Evolutionary conservation across 768 basidiomycete species (phyloP).

Genomic region (Plicaturopsis crispa): DNA sequence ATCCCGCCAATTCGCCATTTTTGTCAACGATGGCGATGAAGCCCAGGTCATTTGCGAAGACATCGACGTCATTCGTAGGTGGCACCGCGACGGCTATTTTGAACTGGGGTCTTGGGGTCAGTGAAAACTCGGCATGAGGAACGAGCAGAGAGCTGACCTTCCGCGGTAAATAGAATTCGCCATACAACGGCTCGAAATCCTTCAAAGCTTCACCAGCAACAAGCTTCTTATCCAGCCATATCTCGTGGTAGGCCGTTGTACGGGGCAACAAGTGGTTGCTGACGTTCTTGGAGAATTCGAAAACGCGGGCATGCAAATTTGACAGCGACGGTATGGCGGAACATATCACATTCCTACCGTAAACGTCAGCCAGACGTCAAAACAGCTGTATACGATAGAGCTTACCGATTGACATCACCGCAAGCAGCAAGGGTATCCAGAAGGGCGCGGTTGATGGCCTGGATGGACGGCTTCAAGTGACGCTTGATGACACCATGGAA

Average conservation of each 20-base stretch:
- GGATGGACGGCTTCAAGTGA: conserved; percentile 93
- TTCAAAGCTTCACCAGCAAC: conserved; percentile 91
- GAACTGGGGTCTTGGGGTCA: conserved; percentile 47
- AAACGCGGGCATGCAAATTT: conserved; percentile 77
- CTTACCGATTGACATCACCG: conserved; percentile 92
- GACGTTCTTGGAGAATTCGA: conserved; percentile 74
- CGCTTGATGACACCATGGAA: conserved; percentile 99
- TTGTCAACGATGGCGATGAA: conserved; percentile 89
- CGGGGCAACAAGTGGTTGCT: conserved; percentile 84
- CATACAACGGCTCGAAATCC: conserved; percentile 96
- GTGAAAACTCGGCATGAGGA: not conserved
- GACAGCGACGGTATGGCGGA: conserved; percentile 88
- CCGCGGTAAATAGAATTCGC: conserved; percentile 92
- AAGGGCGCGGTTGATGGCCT: conserved; percentile 85
- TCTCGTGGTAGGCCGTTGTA: conserved; percentile 95
- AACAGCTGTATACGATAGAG: not conserved
- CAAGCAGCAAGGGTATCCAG: conserved; percentile 97
- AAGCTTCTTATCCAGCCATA: conserved; percentile 97
- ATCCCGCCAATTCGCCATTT: conserved; percentile 75
- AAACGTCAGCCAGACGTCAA: conserved; percentile 6
- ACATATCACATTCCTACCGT: conserved; percentile 76
- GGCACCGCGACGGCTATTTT: conserved; percentile 96
- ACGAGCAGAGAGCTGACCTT: conserved; percentile 60
- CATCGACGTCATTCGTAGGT: conserved; percentile 92
- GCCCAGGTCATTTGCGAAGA: conserved; percentile 93